Base-by-base conservation (phyloP, 345 rosid genomes). In the Pelargonium nanum region DNA sequence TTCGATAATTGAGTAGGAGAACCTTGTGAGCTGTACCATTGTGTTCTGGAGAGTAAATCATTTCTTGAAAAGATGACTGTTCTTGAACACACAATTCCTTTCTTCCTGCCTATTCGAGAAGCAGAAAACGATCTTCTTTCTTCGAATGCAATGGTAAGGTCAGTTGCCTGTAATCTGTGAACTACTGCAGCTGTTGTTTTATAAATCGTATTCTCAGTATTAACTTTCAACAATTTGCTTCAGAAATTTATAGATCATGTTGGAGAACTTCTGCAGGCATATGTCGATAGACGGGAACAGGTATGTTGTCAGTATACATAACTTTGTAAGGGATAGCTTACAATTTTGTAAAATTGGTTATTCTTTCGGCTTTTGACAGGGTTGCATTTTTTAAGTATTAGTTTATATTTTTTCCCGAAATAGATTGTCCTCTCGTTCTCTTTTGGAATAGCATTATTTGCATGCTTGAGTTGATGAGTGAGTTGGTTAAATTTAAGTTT, bases 21-120 rank as follows among this genome's bases (percentile, higher is more conserved):
- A 66, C 85, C 84, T 65, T 87, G 88, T 65, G 97, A 89, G 70
- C 56, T 79, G 64, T 89, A 85, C 74, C 96, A 93, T 68, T 76
- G 90, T 70, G 88, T 93, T 69, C 89, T 93, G 64, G 91, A 87
- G 70, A 93, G 96, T 78, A 89, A 83, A 77, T 93, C 97, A 59
- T 93, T 93, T 74, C 81, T 93, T 64, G 94, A 93, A 69, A 93
- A 84, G 78, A 87, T 93, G 99, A 85, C 80, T 25, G 94, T 93
- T 72, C 80, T 72, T 62, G 96, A 93, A 70, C 99, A 93, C 65
- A 93, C 97, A 66, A 65, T 93, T 76, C 99, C 99, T 23, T 93
- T 93, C 80, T 93, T 87, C 78, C 72, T 93, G 65, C 97, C 97
- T 24, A 66, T 89, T 59, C 81, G 87, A 60, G 99, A 87, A 68